phyloP scores from a whole-genome alignment of 257 asterid genomes.

The Capsicum pubescens region DNA sequence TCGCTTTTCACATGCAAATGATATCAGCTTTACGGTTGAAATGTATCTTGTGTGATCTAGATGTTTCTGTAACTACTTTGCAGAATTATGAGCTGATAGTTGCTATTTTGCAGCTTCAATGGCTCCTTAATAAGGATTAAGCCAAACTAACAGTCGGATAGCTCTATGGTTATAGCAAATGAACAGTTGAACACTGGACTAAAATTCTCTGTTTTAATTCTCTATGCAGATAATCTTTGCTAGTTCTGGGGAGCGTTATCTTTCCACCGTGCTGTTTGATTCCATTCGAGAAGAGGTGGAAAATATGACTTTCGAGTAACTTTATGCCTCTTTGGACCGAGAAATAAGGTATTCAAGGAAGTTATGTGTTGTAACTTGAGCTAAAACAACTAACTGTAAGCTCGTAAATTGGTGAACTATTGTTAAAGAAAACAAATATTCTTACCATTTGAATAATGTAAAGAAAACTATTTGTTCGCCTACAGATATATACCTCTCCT shows the following conservation, averaged over 20 bases:
- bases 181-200: neutral
- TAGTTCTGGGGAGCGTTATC: slow-evolving; percentile 65
- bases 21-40: neutral
- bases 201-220: slow-evolving; percentile 4
- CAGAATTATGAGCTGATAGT: neutral
- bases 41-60: neutral
- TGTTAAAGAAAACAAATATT: neutral
- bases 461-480: neutral
- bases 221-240: slow-evolving; percentile 41
- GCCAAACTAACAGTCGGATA: no score
- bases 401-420: neutral
- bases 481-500: neutral
- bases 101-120: no score
- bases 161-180: no score
- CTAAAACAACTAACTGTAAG: neutral
- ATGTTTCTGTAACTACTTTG: neutral
- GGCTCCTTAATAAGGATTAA: no score
- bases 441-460: neutral
- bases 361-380: neutral
- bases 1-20: neutral
- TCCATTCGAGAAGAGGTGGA: slow-evolving; percentile 52
- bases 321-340: neutral
- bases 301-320: slow-evolving; percentile 36
- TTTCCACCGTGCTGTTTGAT: slow-evolving; percentile 59
- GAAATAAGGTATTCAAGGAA: neutral